phyloP scores from a whole-genome alignment of 495 filamentous ascomycete species.

The Penicillium alfredii region DNA sequence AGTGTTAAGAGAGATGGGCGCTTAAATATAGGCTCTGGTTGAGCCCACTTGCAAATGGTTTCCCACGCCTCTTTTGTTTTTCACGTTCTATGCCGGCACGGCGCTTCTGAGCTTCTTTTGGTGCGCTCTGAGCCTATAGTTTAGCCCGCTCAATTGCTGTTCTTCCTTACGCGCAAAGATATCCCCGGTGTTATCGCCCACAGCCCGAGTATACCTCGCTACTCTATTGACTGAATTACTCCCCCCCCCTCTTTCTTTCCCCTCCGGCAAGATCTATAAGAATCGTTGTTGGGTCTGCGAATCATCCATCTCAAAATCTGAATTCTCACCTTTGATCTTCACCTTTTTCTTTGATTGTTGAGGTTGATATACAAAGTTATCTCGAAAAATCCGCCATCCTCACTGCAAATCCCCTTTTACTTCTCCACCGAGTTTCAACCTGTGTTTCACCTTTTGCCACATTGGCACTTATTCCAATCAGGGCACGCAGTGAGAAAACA shows the following conservation, averaged over 20 bases:
- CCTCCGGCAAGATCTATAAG: no score
- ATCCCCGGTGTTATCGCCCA: no score
- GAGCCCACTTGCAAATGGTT: conserved; percentile 30
- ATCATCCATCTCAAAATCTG: no score
- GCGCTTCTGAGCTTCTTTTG: conserved; percentile 29
- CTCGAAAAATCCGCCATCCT: conserved; percentile 6
- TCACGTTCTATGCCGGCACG: conserved; percentile 32
- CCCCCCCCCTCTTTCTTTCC: no score
- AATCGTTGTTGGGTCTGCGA: not conserved
- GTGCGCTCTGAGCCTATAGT: conserved; percentile 38
- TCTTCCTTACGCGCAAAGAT: conserved; percentile 37
- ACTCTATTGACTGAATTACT: no score
- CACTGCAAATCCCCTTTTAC: conserved; percentile 2
- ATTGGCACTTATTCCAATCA: conserved; percentile 16
- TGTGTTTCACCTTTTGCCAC: conserved; percentile 29
- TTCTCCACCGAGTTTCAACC: conserved; percentile 3
- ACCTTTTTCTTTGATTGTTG: conserved; percentile 1
- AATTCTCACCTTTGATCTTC: conserved; percentile 11
- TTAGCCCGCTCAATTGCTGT: conserved; percentile 22
- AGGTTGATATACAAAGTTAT: no score
- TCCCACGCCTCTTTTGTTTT: no score
- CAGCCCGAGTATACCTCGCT: no score
- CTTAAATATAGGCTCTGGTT: conserved; percentile 41
- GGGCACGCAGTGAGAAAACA: conserved; percentile 1
- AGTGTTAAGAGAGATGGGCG: no score